Percentiles rank a stretch among this genome's conserved stretches.
Evolutionary conservation across 2,329 filamentous ascomycete genomes (phyloP).

Genomic region (Colletotrichum lentis): DNA sequence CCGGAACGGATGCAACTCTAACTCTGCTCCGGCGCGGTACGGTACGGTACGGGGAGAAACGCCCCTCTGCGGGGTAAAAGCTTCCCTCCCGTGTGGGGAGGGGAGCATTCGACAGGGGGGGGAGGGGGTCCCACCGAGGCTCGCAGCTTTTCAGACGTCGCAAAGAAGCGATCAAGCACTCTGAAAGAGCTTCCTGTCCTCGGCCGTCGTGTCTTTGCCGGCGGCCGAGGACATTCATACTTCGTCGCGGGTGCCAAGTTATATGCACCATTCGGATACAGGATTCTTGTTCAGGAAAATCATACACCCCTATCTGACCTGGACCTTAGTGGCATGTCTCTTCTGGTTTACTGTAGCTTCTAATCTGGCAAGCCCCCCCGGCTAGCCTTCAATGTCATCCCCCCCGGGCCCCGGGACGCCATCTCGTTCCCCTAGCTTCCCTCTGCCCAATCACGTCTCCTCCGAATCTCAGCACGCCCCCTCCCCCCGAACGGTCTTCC

Average conservation of each 20-base stretch:
- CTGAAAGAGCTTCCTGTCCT: neutral
- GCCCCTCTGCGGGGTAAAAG: conserved; percentile 37
- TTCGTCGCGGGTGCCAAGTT: neutral
- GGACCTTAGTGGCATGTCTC: neutral
- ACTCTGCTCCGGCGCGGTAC: conserved; percentile 1
- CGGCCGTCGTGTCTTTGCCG: neutral
- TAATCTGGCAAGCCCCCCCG: conserved; percentile 6
- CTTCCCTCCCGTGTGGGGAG: conserved; percentile 28
- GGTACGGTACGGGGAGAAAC: conserved; percentile 19
- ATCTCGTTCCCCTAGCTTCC: conserved; percentile 24
- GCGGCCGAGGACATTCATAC: too few relatives aligned
- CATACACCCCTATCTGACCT: neutral
- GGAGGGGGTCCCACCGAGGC: conserved; percentile 5
- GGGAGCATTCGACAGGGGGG: conserved; percentile 21
- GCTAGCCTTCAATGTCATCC: neutral
- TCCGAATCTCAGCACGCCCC: conserved; percentile 36
- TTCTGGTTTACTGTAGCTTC: neutral
- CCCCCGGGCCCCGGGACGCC: conserved; percentile 19
- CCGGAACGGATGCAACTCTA: conserved; percentile 16
- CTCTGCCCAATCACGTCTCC: conserved; percentile 26
- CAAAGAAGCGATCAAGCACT: conserved; percentile 5
- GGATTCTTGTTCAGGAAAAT: neutral
- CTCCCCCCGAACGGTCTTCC: conserved; percentile 29
- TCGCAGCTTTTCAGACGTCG: neutral
- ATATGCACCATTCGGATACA: neutral